These are phyloP conservation scores for Vigna reflexopilosa DNA, from an alignment of 306 rosid species.

Conservation along the genomic window DNA sequence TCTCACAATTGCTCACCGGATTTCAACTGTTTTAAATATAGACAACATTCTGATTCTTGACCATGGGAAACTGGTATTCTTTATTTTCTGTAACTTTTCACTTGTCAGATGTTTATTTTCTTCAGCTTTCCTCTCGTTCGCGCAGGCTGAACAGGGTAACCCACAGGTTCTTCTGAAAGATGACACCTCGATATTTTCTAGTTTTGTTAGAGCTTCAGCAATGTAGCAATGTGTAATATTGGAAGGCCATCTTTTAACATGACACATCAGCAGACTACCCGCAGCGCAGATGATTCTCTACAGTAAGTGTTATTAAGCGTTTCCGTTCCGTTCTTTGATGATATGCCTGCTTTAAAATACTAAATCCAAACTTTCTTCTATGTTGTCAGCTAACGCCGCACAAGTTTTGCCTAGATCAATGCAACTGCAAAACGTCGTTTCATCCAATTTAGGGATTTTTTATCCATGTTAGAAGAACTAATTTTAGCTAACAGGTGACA, in stretches of 20 bases:
- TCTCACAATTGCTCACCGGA: slow-evolving; percentile 92
- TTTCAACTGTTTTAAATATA: slow-evolving; percentile 84
- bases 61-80: slow-evolving; percentile 80
- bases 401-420: background rate
- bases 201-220: slow-evolving; percentile 79
- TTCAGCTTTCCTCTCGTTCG: background rate
- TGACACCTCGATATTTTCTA: slow-evolving; percentile 66
- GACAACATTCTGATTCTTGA: slow-evolving; percentile 83
- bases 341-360: slow-evolving; percentile 28
- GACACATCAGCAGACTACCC: background rate
- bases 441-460: background rate
- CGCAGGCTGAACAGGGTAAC: slow-evolving; percentile 82
- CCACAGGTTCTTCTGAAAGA: slow-evolving; percentile 70
- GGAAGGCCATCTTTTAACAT: background rate
- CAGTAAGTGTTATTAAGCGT: slow-evolving; percentile 1
- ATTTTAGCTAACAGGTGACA: background rate
- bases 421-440: slow-evolving; percentile 4
- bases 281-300: background rate
- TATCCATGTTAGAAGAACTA: background rate
- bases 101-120: background rate
- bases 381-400: slow-evolving; percentile 3
- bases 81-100: slow-evolving; percentile 27
- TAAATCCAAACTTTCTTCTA: slow-evolving; percentile 22
- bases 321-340: slow-evolving; percentile 11
- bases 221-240: slow-evolving; percentile 47